Conservation (phyloP, 2,329 filamentous ascomycete genomes). For the Cladophialophora carrionii region DNA sequence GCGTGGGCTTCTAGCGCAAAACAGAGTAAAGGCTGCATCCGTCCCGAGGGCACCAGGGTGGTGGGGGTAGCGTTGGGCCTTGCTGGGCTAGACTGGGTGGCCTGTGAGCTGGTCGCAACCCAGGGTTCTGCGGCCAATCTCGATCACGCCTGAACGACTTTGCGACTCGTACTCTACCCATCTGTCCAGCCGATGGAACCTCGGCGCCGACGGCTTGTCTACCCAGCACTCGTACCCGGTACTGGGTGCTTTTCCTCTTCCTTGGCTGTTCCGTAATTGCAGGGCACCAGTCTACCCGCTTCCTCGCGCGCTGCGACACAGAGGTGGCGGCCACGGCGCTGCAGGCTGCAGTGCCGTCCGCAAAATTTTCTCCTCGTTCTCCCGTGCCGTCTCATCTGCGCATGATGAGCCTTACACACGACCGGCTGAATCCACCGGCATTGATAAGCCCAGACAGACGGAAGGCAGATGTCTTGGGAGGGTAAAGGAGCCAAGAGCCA, state of each 20-base stretch:
- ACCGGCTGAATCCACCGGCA: slow-evolving; percentile 7
- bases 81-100: slow-evolving; percentile 10
- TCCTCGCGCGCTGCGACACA: background rate
- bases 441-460: background rate
- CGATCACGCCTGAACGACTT: background rate
- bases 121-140: background rate
- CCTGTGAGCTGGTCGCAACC: slow-evolving; percentile 2
- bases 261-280: background rate
- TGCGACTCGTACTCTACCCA: background rate
- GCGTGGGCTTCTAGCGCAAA: slow-evolving; percentile 23
- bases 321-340: background rate
- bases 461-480: background rate
- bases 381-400: slow-evolving; percentile 1
- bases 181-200: slow-evolving; percentile 7
- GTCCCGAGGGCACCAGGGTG: slow-evolving; percentile 15
- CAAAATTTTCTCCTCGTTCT: background rate
- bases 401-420: slow-evolving; percentile 14
- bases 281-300: background rate
- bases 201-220: slow-evolving; percentile 6
- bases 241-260: background rate
- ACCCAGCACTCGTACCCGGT: no score
- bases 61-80: slow-evolving; percentile 10
- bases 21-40: slow-evolving; percentile 20
- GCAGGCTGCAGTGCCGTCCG: slow-evolving; percentile 14
- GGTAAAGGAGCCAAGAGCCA: background rate